Evolutionary conservation across 305 asterid genomes (phyloP).

Genomic region (Withania somnifera): DNA sequence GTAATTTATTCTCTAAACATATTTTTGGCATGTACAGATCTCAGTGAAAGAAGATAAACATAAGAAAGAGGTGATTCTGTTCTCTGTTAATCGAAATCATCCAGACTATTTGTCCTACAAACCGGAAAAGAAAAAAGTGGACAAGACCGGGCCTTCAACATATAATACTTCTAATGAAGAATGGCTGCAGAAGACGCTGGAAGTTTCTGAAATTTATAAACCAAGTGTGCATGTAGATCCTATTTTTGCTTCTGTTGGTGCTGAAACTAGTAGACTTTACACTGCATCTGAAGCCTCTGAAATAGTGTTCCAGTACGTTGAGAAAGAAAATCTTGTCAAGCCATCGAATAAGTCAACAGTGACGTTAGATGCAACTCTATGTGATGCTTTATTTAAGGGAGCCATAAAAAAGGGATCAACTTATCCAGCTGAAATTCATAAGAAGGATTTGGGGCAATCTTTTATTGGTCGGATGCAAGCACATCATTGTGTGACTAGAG

Average conservation of each 20-base stretch:
- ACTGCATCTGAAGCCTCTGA: slow-evolving; percentile 72
- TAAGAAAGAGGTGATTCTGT: slow-evolving; percentile 57
- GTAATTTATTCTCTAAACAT: slow-evolving; percentile 5
- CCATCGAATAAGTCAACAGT: slow-evolving; percentile 51
- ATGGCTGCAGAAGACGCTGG: slow-evolving; percentile 38
- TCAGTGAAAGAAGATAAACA: slow-evolving; percentile 85
- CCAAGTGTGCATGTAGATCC: slow-evolving; percentile 77
- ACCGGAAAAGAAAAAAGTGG: slow-evolving; percentile 73
- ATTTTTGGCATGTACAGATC: slow-evolving; percentile 47
- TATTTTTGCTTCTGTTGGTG: slow-evolving; percentile 61
- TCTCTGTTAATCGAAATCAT: slow-evolving; percentile 68
- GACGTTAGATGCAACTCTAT: slow-evolving; percentile 61
- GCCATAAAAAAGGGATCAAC: slow-evolving; percentile 75
- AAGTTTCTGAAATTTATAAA: slow-evolving; percentile 69
- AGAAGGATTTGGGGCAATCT: slow-evolving; percentile 63
- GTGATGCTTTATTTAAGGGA: slow-evolving; percentile 92
- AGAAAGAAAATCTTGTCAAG: slow-evolving; percentile 76
- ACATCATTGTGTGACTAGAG: slow-evolving; percentile 64
- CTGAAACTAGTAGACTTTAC: slow-evolving; percentile 48
- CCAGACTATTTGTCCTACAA: slow-evolving; percentile 60
- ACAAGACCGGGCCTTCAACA: slow-evolving; percentile 36
- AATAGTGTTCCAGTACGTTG: slow-evolving; percentile 67
- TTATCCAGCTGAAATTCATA: slow-evolving; percentile 87
- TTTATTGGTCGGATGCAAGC: slow-evolving; percentile 88
- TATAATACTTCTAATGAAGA: slow-evolving; percentile 32